Percentiles rank a stretch among this genome's conserved stretches.
These are phyloP conservation scores for Phytophthora ohioensis DNA, from an alignment of 352 stramenopile species.

Conservation along the genomic window DNA sequence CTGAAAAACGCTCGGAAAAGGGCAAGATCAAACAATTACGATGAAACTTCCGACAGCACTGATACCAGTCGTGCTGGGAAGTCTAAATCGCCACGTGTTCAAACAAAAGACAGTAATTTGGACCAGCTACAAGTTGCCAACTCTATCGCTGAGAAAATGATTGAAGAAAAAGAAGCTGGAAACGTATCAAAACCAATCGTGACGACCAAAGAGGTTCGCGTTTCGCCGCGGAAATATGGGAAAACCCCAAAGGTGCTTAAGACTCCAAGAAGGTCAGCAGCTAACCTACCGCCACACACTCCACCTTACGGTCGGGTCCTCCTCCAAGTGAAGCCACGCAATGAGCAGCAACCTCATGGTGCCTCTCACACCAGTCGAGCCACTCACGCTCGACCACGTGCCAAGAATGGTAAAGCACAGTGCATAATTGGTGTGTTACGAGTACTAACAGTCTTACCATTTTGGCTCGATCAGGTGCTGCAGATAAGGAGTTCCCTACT, in stretches of 20 bases:
- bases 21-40: not conserved
- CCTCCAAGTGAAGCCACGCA: not conserved
- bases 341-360: slow-evolving; percentile 3
- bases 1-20: slow-evolving; percentile 1
- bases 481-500: slow-evolving; percentile 8
- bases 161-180: not conserved
- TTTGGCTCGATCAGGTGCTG: not conserved
- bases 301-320: slow-evolving; percentile 14
- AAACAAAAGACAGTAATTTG: not conserved
- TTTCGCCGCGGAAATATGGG: slow-evolving; percentile 30
- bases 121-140: slow-evolving; percentile 6
- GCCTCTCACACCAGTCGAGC: not conserved
- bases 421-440: too few relatives aligned
- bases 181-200: not conserved
- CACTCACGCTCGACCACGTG: not conserved
- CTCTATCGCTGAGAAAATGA: not conserved
- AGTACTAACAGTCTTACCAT: not conserved
- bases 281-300: slow-evolving; percentile 19
- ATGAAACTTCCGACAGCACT: slow-evolving; percentile 5
- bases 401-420: slow-evolving; percentile 8
- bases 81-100: not conserved
- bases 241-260: slow-evolving; percentile 38
- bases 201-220: not conserved
- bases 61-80: slow-evolving; percentile 5
- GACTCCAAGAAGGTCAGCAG: slow-evolving; percentile 11